Percentiles rank a stretch among this genome's conserved stretches.
These are phyloP conservation scores for Zalerion maritima DNA, from an alignment of 495 filamentous ascomycete species.

Conservation along the genomic window DNA sequence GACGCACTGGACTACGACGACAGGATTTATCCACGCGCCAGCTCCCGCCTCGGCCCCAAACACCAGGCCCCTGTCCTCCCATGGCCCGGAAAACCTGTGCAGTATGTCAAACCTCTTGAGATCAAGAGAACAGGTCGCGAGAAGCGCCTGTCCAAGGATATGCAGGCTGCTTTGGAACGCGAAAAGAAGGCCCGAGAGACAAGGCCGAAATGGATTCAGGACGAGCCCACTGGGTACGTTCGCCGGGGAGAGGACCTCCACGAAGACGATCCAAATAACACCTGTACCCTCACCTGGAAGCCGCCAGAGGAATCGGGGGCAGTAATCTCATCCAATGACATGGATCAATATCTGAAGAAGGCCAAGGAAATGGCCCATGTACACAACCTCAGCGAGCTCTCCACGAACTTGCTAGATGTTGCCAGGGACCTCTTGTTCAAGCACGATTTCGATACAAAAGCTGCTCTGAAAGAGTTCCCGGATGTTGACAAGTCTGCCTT, in stretches of 20 bases:
- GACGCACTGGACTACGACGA: conserved; percentile 97
- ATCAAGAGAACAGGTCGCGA: conserved; percentile 55
- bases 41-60: conserved; percentile 78
- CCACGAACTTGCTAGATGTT: conserved; percentile 81
- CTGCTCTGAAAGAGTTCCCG: conserved; percentile 58
- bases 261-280: conserved; percentile 28
- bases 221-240: conserved; percentile 78
- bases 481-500: conserved; percentile 58
- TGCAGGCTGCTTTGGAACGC: conserved; percentile 60
- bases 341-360: conserved; percentile 61
- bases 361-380: conserved; percentile 45
- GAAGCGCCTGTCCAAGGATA: conserved; percentile 67
- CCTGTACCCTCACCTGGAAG: conserved; percentile 43
- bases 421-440: conserved; percentile 60
- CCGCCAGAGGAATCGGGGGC: conserved; percentile 39
- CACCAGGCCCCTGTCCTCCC: conserved; percentile 76
- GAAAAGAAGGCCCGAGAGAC: conserved; percentile 63
- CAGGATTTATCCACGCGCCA: conserved; percentile 90
- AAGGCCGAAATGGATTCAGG: conserved; percentile 83
- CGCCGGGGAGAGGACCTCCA: conserved; percentile 62
- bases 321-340: conserved; percentile 23
- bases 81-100: conserved; percentile 74
- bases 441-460: conserved; percentile 52
- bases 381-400: conserved; percentile 51
- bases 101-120: conserved; percentile 79